phyloP scores from a whole-genome alignment of 768 basidiomycete genomes.

The Calocera viscosa region DNA sequence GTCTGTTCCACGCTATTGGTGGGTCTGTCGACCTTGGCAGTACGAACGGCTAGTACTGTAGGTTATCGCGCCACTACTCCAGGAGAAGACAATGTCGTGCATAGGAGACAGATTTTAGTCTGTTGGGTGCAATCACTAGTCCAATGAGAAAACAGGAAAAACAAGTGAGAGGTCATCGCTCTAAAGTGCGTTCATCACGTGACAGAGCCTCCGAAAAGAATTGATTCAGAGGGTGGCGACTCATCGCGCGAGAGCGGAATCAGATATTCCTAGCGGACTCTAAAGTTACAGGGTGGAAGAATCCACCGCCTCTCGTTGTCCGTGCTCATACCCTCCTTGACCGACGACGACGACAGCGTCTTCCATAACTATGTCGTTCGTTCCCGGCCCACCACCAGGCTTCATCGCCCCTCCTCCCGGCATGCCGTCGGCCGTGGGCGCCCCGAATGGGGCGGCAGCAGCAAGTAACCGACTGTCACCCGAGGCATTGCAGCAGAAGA shows the following conservation, averaged over 20 bases:
- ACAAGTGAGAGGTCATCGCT: too few species aligned
- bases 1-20: too few species aligned
- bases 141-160: too few species aligned
- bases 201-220: too few species aligned
- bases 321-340: background rate
- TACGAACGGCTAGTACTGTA: too few species aligned
- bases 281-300: background rate
- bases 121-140: too few species aligned
- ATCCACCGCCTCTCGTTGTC: background rate
- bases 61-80: too few species aligned
- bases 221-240: background rate
- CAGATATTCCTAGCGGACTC: background rate
- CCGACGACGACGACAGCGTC: background rate
- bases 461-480: constrained; percentile 32
- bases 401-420: constrained; percentile 1
- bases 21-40: too few species aligned
- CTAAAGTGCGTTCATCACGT: too few species aligned
- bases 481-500: constrained; percentile 76
- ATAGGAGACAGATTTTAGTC: too few species aligned
- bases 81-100: too few species aligned
- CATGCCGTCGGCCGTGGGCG: background rate
- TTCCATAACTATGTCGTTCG: background rate
- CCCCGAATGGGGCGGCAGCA: background rate
- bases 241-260: background rate
- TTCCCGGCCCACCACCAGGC: background rate